These are phyloP conservation scores for Sarocladiaceae sp. DNA, from an alignment of 2,329 filamentous ascomycete species.

Conservation along the genomic window DNA sequence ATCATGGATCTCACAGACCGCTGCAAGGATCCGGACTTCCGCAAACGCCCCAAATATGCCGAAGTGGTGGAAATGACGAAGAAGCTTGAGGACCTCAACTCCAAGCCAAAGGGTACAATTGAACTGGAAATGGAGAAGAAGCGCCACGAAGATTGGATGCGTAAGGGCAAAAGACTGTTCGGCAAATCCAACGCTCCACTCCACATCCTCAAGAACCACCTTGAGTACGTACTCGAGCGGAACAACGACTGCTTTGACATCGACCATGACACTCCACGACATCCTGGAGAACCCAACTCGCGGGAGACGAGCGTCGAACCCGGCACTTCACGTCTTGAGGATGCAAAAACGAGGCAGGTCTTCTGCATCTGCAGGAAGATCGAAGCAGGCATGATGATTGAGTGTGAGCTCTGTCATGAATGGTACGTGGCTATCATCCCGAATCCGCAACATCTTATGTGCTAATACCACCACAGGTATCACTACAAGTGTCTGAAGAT, in stretches of 20 bases:
- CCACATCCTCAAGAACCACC: constrained; percentile 90
- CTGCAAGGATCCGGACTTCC: constrained; percentile 67
- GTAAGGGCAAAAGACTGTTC: constrained; percentile 93
- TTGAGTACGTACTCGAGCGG: constrained; percentile 85
- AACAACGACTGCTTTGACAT: constrained; percentile 91
- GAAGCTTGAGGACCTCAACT: constrained; percentile 80
- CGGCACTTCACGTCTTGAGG: constrained; percentile 49
- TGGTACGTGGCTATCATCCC: constrained; percentile 61
- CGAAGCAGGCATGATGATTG: constrained; percentile 99
- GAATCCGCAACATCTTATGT: background rate
- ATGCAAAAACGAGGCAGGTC: constrained; percentile 65
- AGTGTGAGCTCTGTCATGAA: constrained; percentile 96
- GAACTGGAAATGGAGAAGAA: constrained; percentile 94
- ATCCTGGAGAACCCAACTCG: constrained; percentile 87
- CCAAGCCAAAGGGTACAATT: constrained; percentile 82
- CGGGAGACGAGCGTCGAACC: constrained; percentile 62
- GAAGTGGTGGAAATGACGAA: constrained; percentile 91
- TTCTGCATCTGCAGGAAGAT: constrained; percentile 94
- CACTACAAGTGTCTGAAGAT: constrained; percentile 98
- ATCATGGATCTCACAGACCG: constrained; percentile 77
- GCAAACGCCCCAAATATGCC: constrained; percentile 75
- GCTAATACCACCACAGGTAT: constrained; percentile 54
- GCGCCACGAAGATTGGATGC: constrained; percentile 98
- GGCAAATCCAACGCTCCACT: constrained; percentile 96
- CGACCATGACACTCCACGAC: constrained; percentile 72